phyloP scores from a whole-genome alignment of 2,329 filamentous ascomycete species.

The Metarhizium anisopliae region DNA sequence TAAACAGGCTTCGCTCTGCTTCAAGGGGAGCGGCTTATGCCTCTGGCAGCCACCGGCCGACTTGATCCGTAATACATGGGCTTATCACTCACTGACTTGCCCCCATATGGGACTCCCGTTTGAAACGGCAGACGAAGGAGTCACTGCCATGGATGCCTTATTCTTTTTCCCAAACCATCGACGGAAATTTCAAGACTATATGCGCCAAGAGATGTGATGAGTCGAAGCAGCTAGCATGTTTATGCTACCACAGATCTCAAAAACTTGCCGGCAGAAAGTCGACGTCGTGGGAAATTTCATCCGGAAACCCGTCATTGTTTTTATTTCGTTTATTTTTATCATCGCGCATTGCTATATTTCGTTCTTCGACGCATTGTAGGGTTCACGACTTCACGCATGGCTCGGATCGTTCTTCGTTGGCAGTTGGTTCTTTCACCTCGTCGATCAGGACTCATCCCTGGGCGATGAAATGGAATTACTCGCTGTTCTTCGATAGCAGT shows the following conservation, averaged over 20 bases:
- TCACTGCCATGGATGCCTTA: background rate
- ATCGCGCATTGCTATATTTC: conserved; percentile 31
- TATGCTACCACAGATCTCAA: background rate
- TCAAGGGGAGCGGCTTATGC: conserved; percentile 55
- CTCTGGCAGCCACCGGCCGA: conserved; percentile 29
- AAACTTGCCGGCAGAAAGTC: background rate
- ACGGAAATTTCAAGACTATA: background rate
- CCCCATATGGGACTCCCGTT: conserved; percentile 6
- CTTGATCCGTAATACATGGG: conserved; percentile 20
- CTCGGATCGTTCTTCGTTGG: conserved; percentile 24
- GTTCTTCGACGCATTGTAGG: conserved; percentile 31
- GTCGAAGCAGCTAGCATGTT: background rate
- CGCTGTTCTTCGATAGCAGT: conserved; percentile 10
- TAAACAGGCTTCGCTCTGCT: conserved; percentile 78
- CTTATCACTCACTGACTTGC: conserved; percentile 1
- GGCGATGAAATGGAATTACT: conserved; percentile 6
- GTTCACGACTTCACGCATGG: conserved; percentile 25
- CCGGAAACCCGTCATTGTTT: conserved; percentile 10
- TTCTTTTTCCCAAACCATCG: background rate
- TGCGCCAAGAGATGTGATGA: background rate
- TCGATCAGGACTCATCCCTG: conserved; percentile 1
- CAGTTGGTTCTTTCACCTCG: conserved; percentile 8
- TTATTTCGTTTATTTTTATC: conserved; percentile 13
- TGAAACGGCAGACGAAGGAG: conserved; percentile 2
- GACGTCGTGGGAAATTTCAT: background rate